These are phyloP conservation scores for Fusarium sp. DNA, from an alignment of 2,329 filamentous ascomycete genomes.

Conservation along the genomic window DNA sequence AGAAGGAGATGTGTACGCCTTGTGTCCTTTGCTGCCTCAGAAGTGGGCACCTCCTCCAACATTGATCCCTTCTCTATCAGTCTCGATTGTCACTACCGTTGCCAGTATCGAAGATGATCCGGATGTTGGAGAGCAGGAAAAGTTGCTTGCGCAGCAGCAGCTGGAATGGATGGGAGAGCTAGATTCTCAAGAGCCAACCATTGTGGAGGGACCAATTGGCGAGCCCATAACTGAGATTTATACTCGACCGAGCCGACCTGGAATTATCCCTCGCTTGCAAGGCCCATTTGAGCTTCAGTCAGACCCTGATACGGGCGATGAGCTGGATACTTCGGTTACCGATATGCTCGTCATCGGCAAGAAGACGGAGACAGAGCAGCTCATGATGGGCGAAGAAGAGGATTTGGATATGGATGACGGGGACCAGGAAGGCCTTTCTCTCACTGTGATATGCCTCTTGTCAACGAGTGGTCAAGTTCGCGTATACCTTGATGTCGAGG, in stretches of 20 bases:
- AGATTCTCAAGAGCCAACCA: conserved; percentile 70
- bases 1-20: conserved; percentile 90
- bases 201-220: conserved; percentile 63
- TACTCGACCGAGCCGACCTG: conserved; percentile 67
- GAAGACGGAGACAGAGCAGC: conserved; percentile 69
- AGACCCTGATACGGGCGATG: conserved; percentile 68
- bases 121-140: conserved; percentile 63
- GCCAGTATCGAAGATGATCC: conserved; percentile 72
- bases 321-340: conserved; percentile 67
- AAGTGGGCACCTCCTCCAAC: conserved; percentile 85
- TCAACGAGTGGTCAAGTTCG: conserved; percentile 71
- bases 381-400: conserved; percentile 75
- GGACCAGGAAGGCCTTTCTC: conserved; percentile 70
- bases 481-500: conserved; percentile 71
- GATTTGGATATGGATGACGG: conserved; percentile 68
- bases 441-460: conserved; percentile 70
- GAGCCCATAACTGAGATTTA: conserved; percentile 68
- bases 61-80: conserved; percentile 83
- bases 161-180: conserved; percentile 76
- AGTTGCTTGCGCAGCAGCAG: conserved; percentile 72
- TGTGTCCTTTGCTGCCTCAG: conserved; percentile 89
- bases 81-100: conserved; percentile 82
- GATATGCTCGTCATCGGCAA: conserved; percentile 74
- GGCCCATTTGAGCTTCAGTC: conserved; percentile 71
- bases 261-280: conserved; percentile 70